Percentiles rank a stretch among this genome's conserved stretches.
Evolutionary conservation across 768 basidiomycete genomes (phyloP).

Genomic region (Russula vinacea): DNA sequence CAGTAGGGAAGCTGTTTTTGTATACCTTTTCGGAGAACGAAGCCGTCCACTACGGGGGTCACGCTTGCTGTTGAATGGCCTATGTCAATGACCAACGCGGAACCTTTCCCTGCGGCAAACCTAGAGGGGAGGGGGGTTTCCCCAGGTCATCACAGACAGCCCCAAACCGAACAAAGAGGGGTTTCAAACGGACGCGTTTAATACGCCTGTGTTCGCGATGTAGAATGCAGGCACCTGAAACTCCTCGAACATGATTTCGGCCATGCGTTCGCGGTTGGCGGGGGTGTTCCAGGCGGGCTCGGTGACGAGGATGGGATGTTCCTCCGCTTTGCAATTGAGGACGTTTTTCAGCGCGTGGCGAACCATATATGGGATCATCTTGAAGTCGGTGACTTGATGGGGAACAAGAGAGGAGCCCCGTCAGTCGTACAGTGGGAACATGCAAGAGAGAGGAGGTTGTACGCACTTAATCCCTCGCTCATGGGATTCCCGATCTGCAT

Average conservation of each 20-base stretch:
- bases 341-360: constrained; percentile 72
- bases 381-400: constrained; percentile 67
- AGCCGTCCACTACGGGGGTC: constrained; percentile 95
- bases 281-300: constrained; percentile 96
- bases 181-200: constrained; percentile 65
- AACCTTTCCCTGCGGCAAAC: constrained; percentile 94
- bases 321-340: constrained; percentile 71
- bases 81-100: constrained; percentile 94
- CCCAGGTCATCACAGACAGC: background rate
- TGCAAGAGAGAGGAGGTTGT: background rate
- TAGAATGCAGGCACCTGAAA: constrained; percentile 95
- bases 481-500: constrained; percentile 88
- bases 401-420: background rate
- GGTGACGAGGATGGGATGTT: constrained; percentile 90
- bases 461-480: constrained; percentile 78
- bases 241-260: constrained; percentile 97
- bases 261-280: constrained; percentile 90
- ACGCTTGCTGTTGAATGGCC: constrained; percentile 88
- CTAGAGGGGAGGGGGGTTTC: constrained; percentile 40
- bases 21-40: constrained; percentile 90
- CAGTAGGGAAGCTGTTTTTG: background rate
- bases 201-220: constrained; percentile 89
- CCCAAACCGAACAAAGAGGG: background rate
- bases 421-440: background rate
- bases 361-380: constrained; percentile 65